Evolutionary conservation across 441 rosid genomes (phyloP), one percentile per base, ranked within the genome.

Genomic region (Pelargonium cotyledonis): DNA sequence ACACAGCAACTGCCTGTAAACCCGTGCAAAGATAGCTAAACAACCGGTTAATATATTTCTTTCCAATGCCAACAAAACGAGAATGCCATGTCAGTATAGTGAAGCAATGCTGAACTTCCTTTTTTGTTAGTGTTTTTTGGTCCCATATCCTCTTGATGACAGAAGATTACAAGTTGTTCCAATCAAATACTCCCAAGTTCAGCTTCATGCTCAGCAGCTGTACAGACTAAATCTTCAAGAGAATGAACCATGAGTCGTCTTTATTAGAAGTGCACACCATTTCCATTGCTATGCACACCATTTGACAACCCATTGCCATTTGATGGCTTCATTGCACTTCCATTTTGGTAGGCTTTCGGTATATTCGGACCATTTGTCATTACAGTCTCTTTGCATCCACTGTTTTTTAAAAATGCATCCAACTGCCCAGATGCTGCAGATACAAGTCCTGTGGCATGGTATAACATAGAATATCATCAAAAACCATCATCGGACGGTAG

Each of bases 381-480:
- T 57, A 67, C 72, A 76, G 73, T 83, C 75, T 72, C 71, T 73
- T 57, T 70, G 62, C 71, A 68, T 47, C 82, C 73, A 60, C 72
- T 15, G 71, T 77, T 81, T 60, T 77, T 79, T 66, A 85, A 14
- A 53, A 82, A 71, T 43, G 78, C 44, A 31, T 94, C 95, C 71
- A 87, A 70, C 46, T 88, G 88, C 67, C 89, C 95, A 57, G 89
- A 83, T 21, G 98, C 85, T 73, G 98, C 97, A 64, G 92, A 93
- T 62, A 91, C 79, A 14, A 94, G 88, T 65, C 98, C 98, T 93
- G 87, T 68, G 65, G 21, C 44, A 68, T 51, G 21, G 31, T 26
- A 16, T 11, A 1, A n/a, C 18, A 68, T 5, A 1, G 15, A 1
- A 53, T 26, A 14, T 23, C 16, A 43, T 41, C 38, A n/a, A 40